These are phyloP conservation scores for Eurotiales sp. DNA, from an alignment of 2,329 filamentous ascomycete genomes.

Conservation along the genomic window DNA sequence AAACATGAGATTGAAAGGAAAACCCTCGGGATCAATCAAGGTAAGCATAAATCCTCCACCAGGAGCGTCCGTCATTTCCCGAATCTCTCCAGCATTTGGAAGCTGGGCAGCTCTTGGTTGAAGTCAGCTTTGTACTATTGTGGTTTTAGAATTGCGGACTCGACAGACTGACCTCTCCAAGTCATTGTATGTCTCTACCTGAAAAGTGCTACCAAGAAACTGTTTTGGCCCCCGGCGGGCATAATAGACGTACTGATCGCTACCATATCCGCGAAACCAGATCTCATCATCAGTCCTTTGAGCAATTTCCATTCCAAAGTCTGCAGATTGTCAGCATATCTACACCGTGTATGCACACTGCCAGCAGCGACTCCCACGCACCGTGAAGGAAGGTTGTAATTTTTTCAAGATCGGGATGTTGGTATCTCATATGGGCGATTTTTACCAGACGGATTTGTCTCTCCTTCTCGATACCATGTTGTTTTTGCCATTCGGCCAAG, in stretches of 20 bases:
- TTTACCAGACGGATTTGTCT: constrained; percentile 47
- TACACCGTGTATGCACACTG: no score
- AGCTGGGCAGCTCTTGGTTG: neutral
- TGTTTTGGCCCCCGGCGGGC: constrained; percentile 34
- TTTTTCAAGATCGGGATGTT: constrained; percentile 48
- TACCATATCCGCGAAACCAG: constrained; percentile 22
- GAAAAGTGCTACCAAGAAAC: constrained; percentile 42
- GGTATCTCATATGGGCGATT: constrained; percentile 52
- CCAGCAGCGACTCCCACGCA: no score
- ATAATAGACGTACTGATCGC: constrained; percentile 22
- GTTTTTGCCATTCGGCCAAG: constrained; percentile 18
- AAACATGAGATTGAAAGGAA: constrained; percentile 39
- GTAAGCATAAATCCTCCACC: constrained; percentile 39
- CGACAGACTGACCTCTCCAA: constrained; percentile 42
- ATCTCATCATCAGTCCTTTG: constrained; percentile 22
- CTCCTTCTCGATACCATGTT: constrained; percentile 36
- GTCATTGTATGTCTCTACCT: constrained; percentile 42
- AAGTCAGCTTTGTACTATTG: no score
- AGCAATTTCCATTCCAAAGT: constrained; percentile 36
- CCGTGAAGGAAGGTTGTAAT: constrained; percentile 32
- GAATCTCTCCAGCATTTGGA: neutral
- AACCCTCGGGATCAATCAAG: constrained; percentile 38
- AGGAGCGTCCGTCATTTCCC: constrained; percentile 26
- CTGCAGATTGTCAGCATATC: constrained; percentile 5
- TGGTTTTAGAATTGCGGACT: no score